phyloP scores from a whole-genome alignment of 352 stramenopile species.

The Phytophthora colocasiae region DNA sequence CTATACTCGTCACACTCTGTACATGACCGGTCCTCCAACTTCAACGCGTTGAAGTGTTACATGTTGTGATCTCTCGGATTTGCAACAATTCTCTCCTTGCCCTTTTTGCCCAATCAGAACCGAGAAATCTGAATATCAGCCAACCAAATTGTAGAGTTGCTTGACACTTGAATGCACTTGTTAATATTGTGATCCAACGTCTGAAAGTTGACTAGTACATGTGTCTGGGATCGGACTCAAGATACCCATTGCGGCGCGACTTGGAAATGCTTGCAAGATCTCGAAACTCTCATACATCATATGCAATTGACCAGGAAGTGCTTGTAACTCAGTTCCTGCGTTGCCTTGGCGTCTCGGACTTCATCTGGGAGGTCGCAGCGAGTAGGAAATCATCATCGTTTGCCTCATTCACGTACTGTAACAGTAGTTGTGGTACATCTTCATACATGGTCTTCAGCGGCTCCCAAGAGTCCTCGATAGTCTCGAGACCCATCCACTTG shows the following conservation, averaged over 20 bases:
- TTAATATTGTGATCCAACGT: too few species aligned
- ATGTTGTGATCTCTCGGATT: conserved; percentile 1
- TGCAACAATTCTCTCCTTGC: not conserved
- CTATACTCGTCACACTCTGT: not conserved
- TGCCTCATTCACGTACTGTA: not conserved
- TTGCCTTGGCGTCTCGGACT: not conserved
- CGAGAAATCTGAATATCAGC: not conserved
- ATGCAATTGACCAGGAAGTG: not conserved
- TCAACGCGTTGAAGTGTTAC: conserved; percentile 19
- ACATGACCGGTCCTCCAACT: conserved; percentile 3
- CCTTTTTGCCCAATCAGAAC: too few species aligned
- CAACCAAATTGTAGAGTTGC: not conserved
- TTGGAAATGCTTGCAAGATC: too few species aligned
- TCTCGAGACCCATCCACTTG: too few species aligned
- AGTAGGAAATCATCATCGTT: not conserved
- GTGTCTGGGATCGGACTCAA: too few species aligned
- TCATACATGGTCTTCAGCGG: conserved; percentile 11
- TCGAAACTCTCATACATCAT: too few species aligned
- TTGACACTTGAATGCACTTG: too few species aligned
- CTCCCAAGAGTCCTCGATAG: too few species aligned
- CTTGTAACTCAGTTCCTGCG: not conserved
- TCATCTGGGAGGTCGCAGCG: not conserved
- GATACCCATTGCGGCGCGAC: too few species aligned
- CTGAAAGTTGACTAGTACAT: too few species aligned
- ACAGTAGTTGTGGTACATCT: conserved; percentile 7